Percentiles rank a stretch among this genome's conserved stretches.
phyloP scores from a whole-genome alignment of 2,329 filamentous ascomycete genomes.

The Onygenales sp. region DNA sequence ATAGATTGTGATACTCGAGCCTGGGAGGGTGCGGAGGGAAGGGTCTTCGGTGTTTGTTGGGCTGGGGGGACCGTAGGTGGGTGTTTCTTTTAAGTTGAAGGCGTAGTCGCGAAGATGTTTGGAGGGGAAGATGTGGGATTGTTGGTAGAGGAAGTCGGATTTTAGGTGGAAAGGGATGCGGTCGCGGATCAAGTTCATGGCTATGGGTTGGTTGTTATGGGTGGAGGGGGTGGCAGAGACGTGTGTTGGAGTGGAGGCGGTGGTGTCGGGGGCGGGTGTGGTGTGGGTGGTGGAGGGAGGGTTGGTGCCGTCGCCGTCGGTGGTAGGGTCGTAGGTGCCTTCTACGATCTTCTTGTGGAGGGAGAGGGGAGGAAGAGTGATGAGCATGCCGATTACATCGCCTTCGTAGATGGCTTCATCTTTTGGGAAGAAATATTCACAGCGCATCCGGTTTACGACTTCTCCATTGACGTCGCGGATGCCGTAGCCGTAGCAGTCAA shows the following conservation, averaged over 20 bases:
- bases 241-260: slow-evolving; percentile 24
- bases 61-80: slow-evolving; percentile 40
- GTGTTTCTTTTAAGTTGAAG: slow-evolving; percentile 36
- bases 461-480: slow-evolving; percentile 84
- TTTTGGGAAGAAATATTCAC: slow-evolving; percentile 77
- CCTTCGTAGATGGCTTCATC: slow-evolving; percentile 75
- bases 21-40: slow-evolving; percentile 75
- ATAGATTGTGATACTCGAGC: slow-evolving; percentile 79
- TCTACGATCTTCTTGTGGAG: slow-evolving; percentile 82
- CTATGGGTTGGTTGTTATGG: slow-evolving; percentile 34
- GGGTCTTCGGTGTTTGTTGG: slow-evolving; percentile 59
- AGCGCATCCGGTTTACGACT: slow-evolving; percentile 85
- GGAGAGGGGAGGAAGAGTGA: slow-evolving; percentile 74
- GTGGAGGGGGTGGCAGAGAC: background rate
- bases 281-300: slow-evolving; percentile 3
- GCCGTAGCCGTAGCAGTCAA: slow-evolving; percentile 94
- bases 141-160: slow-evolving; percentile 82
- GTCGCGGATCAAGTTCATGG: slow-evolving; percentile 81
- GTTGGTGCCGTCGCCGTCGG: slow-evolving; percentile 44
- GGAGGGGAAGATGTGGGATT: slow-evolving; percentile 53
- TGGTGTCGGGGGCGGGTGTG: background rate
- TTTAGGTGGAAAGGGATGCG: slow-evolving; percentile 93
- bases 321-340: slow-evolving; percentile 77
- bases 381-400: slow-evolving; percentile 89
- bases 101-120: slow-evolving; percentile 73